Base-by-base conservation (phyloP, 495 filamentous ascomycete species). In the Amniculicola lignicola region DNA sequence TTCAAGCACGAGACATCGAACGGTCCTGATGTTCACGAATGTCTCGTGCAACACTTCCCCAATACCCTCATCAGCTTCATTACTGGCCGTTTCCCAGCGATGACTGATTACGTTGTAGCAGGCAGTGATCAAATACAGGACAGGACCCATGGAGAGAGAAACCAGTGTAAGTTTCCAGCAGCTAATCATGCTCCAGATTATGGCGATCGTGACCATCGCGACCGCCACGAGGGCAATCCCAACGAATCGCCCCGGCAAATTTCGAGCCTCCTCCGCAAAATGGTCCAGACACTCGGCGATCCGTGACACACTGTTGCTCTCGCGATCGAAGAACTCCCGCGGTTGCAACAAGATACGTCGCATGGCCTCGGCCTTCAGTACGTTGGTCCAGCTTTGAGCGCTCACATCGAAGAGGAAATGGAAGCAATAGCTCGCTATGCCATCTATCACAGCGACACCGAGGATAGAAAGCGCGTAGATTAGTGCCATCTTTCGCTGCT, bases 121-220 rank as follows among this genome's bases (percentile, higher is more conserved):
- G 28, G 25, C 21, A 0, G 84, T 86, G 2, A 87, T 73, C 0
- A 61, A 75, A 38, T 89, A 82, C 23, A 93, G 79, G 9, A 87
- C 70, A 1, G 92, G 90, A 0, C 79, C 73, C 57, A 79, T 82
- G 0, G 79, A 73, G 11, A 96, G 72, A 2, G 84, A 83, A 47
- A 96, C 83, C 4, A 95, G 71, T 0, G 90, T 92, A 22, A 96
- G 70, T 65, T 86, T 85, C 90, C 90, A 96, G 53, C 82, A 84
- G 33, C 85, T 77, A 0, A 77, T 59, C 42, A 95, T 62, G 40
- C 87, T 84, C 90, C 89, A 96, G 4, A 79, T 59, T 5, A 94
- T 53, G 0, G 89, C 79, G 15, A 86, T 79, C 1, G 72, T 29
- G 14, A 86, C 78, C 76, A 93, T 89, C 9, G 78, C 47, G 4